A percentile compares a stretch with the other conserved stretches of the same genome.
Conservation (phyloP, 306 rosid species). For the Casuarina equisetifolia region DNA sequence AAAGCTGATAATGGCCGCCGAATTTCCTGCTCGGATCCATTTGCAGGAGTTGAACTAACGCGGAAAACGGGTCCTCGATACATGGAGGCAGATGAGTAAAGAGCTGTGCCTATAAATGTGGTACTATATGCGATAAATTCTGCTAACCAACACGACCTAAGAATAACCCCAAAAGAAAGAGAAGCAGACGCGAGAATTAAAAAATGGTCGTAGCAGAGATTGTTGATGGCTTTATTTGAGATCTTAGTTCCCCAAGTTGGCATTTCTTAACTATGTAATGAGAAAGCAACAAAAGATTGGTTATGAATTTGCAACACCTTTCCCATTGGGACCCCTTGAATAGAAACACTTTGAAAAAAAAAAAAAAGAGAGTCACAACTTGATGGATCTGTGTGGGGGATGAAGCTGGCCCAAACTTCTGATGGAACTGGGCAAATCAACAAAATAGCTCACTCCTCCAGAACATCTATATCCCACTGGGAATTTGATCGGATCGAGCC, state of each 20-base stretch:
- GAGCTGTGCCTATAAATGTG: neutral
- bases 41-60: neutral
- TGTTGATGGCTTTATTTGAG: too few species aligned
- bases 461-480: neutral
- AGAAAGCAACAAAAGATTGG: too few species aligned
- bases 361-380: too few species aligned
- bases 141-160: neutral
- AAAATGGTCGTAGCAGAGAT: too few species aligned
- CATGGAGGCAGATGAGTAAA: neutral
- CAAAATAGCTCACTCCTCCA: neutral
- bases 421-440: neutral
- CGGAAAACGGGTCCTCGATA: neutral
- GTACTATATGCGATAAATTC: neutral
- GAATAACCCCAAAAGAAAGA: too few species aligned
- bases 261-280: too few species aligned
- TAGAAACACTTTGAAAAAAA: too few species aligned
- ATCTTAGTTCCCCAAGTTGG: too few species aligned
- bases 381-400: neutral
- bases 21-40: neutral
- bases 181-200: too few species aligned
- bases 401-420: neutral
- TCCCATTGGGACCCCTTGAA: too few species aligned
- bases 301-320: too few species aligned
- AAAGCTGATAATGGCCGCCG: neutral
- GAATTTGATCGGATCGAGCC: neutral